These are phyloP conservation scores for Sedum album DNA, from an alignment of 164 flowering plant genomes.

Conservation along the genomic window DNA sequence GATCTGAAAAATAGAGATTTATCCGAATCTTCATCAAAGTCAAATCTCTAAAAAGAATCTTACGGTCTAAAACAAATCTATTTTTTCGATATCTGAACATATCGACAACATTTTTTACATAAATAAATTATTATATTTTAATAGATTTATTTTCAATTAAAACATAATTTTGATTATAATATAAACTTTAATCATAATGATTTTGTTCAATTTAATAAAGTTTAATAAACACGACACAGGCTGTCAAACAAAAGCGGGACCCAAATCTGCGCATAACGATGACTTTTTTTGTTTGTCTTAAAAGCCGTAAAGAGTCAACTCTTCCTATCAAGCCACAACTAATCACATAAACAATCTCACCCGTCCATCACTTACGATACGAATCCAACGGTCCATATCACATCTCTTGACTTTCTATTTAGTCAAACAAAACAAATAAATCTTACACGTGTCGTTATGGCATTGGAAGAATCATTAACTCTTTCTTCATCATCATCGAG, in stretches of 20 bases:
- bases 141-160: too few relatives aligned
- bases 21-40: too few relatives aligned
- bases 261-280: slow-evolving; percentile 11
- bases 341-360: not conserved
- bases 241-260: slow-evolving; percentile 4
- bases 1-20: too few relatives aligned
- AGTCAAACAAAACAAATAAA: slow-evolving; percentile 11
- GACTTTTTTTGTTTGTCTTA: slow-evolving; percentile 17
- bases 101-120: too few relatives aligned
- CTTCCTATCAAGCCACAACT: slow-evolving; percentile 41
- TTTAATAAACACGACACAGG: too few relatives aligned
- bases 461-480: slow-evolving; percentile 11
- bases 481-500: slow-evolving; percentile 5
- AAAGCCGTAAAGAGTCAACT: slow-evolving; percentile 43
- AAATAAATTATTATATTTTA: too few relatives aligned
- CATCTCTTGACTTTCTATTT: slow-evolving; percentile 22
- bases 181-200: too few relatives aligned
- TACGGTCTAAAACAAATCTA: too few relatives aligned
- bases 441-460: slow-evolving; percentile 12
- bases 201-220: too few relatives aligned
- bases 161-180: too few relatives aligned
- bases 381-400: slow-evolving; percentile 30
- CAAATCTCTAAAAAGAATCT: too few relatives aligned
- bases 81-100: too few relatives aligned
- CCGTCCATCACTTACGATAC: slow-evolving; percentile 9